These are phyloP conservation scores for Globisporangium sylvaticum DNA, from an alignment of 352 stramenopile species.

Conservation along the genomic window DNA sequence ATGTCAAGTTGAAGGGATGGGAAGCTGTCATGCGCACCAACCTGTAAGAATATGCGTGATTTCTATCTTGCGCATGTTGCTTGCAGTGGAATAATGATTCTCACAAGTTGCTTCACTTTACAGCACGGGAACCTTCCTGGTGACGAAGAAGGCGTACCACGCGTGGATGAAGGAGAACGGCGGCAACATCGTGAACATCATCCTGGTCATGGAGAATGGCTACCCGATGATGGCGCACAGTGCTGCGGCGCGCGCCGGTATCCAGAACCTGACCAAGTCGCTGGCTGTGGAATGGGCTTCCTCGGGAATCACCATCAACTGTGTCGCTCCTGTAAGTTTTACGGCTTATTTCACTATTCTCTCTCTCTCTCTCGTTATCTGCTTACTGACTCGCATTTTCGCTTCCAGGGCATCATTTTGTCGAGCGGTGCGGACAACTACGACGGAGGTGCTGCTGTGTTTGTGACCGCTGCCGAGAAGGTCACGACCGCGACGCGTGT, in stretches of 20 bases:
- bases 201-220: constrained; percentile 91
- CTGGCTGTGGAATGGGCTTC: constrained; percentile 93
- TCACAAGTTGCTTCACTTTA: background rate
- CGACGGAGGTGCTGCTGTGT: constrained; percentile 79
- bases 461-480: constrained; percentile 73
- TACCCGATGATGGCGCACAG: constrained; percentile 91
- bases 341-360: no score
- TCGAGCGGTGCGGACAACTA: constrained; percentile 89
- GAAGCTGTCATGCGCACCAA: constrained; percentile 92
- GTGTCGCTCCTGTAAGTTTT: constrained; percentile 83
- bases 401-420: constrained; percentile 62
- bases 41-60: constrained; percentile 33
- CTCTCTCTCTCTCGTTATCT: constrained; percentile 14
- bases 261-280: constrained; percentile 94
- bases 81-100: background rate
- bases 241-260: constrained; percentile 85
- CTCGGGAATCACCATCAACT: constrained; percentile 91
- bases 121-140: constrained; percentile 89
- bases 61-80: background rate
- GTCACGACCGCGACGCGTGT: constrained; percentile 87
- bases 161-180: constrained; percentile 93
- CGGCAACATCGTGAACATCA: constrained; percentile 94
- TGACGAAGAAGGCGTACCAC: constrained; percentile 91
- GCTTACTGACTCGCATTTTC: background rate
- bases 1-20: constrained; percentile 90